phyloP scores from a whole-genome alignment of 78 protist species.

The Mastigamoeba balamuthi region DNA sequence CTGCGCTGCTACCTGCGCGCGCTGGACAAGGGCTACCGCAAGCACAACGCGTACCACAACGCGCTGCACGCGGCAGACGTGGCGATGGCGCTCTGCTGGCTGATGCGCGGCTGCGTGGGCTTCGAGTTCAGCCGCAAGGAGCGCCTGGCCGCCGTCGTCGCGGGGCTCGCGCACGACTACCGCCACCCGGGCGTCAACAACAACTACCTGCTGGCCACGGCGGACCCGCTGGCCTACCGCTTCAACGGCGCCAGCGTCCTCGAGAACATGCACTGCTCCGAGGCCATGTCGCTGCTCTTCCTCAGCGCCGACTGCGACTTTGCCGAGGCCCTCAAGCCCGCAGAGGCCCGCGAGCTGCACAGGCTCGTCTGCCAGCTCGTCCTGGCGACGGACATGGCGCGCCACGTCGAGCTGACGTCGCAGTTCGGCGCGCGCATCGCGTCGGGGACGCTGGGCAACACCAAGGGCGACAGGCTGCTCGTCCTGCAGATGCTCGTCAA shows the following conservation, averaged over 20 bases:
- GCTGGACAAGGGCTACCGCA: constrained; percentile 10
- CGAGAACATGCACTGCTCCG: constrained; percentile 20
- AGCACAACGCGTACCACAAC: constrained; percentile 49
- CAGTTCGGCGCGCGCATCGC: constrained; percentile 1
- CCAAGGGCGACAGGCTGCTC: constrained; percentile 5
- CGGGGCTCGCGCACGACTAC: constrained; percentile 38
- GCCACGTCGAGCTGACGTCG: constrained; percentile 15
- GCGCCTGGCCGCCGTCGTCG: constrained; percentile 4
- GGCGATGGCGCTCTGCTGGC: not conserved
- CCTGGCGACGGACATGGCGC: constrained; percentile 36
- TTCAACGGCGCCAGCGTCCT: constrained; percentile 39
- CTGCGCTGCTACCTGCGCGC: not conserved
- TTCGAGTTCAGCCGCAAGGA: not conserved
- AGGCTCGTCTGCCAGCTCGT: not conserved
- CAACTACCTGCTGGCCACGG: constrained; percentile 9
- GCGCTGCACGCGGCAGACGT: constrained; percentile 52
- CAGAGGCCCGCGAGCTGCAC: not conserved
- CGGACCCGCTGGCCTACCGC: constrained; percentile 17
- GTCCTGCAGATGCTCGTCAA: constrained; percentile 18
- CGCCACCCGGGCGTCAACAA: constrained; percentile 41
- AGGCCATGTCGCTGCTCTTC: constrained; percentile 6
- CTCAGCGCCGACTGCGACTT: not conserved
- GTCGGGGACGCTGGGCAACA: not conserved
- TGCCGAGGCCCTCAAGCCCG: not conserved
- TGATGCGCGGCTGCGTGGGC: not conserved